Conservation (phyloP, 768 basidiomycete genomes). For the Kwoniella bestiolae region DNA sequence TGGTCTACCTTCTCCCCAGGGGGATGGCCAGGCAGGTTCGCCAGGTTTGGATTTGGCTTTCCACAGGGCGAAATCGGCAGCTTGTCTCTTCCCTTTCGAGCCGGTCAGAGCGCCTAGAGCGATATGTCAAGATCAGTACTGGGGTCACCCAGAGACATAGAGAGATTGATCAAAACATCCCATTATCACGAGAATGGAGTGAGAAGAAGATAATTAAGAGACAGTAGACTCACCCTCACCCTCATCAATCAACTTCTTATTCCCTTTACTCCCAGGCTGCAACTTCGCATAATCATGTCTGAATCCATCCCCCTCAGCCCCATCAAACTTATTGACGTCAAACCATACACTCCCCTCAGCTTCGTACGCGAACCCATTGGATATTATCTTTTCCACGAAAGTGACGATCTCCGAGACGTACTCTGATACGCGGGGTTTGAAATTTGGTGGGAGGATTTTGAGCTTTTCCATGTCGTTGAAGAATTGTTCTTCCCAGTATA, state of each 20-base stretch:
- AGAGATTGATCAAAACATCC: not conserved
- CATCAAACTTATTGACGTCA: conserved; percentile 80
- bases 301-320: conserved; percentile 62
- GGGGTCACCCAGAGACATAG: not conserved
- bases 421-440: conserved; percentile 91
- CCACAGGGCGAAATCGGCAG: conserved; percentile 96
- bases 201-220: not conserved
- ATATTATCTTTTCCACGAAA: conserved; percentile 82
- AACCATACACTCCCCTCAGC: conserved; percentile 88
- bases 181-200: not conserved
- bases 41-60: conserved; percentile 89
- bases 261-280: conserved; percentile 94
- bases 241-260: conserved; percentile 83
- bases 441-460: conserved; percentile 83
- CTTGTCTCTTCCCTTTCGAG: conserved; percentile 71
- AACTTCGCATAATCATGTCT: conserved; percentile 88
- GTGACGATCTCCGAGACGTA: conserved; percentile 92
- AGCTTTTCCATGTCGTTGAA: conserved; percentile 91
- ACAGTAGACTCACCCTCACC: conserved; percentile 72
- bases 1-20: conserved; percentile 94
- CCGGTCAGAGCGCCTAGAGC: conserved; percentile 65
- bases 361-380: conserved; percentile 82
- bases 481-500: conserved; percentile 87
- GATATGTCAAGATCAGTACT: not conserved
- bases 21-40: conserved; percentile 93